Base-by-base conservation (phyloP, 2,329 filamentous ascomycete genomes). In the Phialophora expanda region DNA sequence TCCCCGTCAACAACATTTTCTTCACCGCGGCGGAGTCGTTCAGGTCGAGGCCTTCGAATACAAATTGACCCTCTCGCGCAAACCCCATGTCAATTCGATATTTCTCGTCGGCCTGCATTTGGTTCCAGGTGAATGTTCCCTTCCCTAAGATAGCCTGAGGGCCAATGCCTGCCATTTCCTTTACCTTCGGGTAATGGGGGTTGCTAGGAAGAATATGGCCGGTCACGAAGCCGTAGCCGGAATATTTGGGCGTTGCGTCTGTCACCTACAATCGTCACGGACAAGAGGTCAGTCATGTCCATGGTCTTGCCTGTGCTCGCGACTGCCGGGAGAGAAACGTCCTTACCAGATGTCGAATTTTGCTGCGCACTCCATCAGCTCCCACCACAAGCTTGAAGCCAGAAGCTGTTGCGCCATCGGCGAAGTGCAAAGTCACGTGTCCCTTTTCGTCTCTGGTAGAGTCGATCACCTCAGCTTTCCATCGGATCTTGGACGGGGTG, bases 331-430 rank as follows among this genome's bases (percentile, higher is more conserved):
- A 32, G 30, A 11, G 30, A n/a, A 28, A 55, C 3, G 28, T 34
- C 9, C 24, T 22, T 71, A 79, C 76, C 64, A 79, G 59, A 24
- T 61, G 70, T 59, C 73, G 70, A 2, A 75, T 56, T 65, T 78
- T 82, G 7, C 78, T 81, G 79, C 80, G 82, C 1, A 80, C 79
- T 4, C 82, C 82, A 70, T 84, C 82, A 9, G 79, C 80, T 4
- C 82, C 83, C 22, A 85, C 77, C 4, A 85, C 75, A 2, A 85
- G 76, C 48, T 77, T 74, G 67, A 82, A 82, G 0, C 75, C 78
- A 1, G 67, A 71, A 22, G 76, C 76, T 0, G 65, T 66, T 1
- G 56, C 69, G 0, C 77, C 77, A 66, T 78, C 69, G 1, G 62
- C 65, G 55, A 78, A 75, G 14, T 69, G 63, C 73, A 71, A 1